Conservation (phyloP, 345 rosid genomes). For the Moricandia arvensis region DNA sequence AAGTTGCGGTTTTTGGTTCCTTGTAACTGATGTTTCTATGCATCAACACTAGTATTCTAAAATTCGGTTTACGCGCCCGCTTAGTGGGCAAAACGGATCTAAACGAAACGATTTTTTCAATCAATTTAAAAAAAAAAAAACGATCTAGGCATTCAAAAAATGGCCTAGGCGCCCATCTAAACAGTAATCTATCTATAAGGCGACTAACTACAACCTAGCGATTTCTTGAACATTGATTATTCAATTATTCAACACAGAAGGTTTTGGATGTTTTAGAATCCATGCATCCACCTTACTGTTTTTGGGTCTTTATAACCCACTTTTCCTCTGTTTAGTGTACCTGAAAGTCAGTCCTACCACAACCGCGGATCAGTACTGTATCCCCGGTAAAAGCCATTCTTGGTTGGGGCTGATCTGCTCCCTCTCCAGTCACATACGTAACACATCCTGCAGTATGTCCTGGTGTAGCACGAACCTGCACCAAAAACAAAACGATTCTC, state of each 20-base stretch:
- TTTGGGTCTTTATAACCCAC: background rate
- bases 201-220: no score
- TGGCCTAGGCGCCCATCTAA: no score
- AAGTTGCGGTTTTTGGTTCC: background rate
- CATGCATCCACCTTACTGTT: background rate
- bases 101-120: no score
- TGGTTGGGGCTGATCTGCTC: conserved; percentile 74
- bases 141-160: no score
- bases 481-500: background rate
- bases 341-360: conserved; percentile 99
- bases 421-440: conserved; percentile 91
- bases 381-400: conserved; percentile 97
- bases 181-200: no score
- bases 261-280: background rate
- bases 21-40: no score
- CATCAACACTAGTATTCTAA: no score
- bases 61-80: no score
- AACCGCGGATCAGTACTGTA: conserved; percentile 82
- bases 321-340: conserved; percentile 32
- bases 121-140: no score
- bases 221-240: no score
- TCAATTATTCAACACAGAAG: background rate
- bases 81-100: no score
- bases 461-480: conserved; percentile 83
- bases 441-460: conserved; percentile 94